Evolutionary conservation across 129 eudicot species (phyloP), one percentile per base, ranked within the genome.

Genomic region (Flaveria ramosissima): DNA sequence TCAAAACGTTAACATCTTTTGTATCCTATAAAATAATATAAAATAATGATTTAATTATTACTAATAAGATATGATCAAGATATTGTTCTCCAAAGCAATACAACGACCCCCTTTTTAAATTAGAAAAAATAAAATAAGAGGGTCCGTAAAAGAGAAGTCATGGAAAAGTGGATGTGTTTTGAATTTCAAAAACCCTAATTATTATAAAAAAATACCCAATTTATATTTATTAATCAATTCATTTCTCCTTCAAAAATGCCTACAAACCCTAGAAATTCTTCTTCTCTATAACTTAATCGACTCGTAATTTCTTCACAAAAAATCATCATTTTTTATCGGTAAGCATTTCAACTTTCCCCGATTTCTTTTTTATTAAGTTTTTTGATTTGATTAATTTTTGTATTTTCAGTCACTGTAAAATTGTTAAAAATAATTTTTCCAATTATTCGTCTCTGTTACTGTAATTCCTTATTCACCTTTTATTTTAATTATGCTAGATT

Each of bases 201-300:
- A 80, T 57, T 80, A 77, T 27, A 82, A 82, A 56, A 55, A 71
- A 78, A 75, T 55, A 73, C 62, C 74, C 75, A 26, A 76, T 76
- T 46, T 72, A 55, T 73, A 36, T 45, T 45, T 45, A 45, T 45
- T 74, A 74, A 74, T 80, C 32, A 80, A 74, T 80, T 80, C 76
- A 79, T 85, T 70, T 78, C 85, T 62, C 72, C 70, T 82, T 70
- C 78, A 73, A 77, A 84, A 74, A 46, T 75, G 74, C 78, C 79
- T 65, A 41, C 85, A 78, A 87, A 76, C 88, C 92, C 88, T 81
- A 78, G 62, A 83, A 83, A 76, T 75, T 83, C 75, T 77, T 76
- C 71, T 46, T 81, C 78, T 66, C 77, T 53, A 60, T 53, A 75
- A 56, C 63, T 74, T 85, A 80, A 45, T 77, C 65, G 4, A 56